Percentiles rank a stretch among this genome's conserved stretches.
Conservation (phyloP, 169 alveolate species). For the Babesia sp. region DNA sequence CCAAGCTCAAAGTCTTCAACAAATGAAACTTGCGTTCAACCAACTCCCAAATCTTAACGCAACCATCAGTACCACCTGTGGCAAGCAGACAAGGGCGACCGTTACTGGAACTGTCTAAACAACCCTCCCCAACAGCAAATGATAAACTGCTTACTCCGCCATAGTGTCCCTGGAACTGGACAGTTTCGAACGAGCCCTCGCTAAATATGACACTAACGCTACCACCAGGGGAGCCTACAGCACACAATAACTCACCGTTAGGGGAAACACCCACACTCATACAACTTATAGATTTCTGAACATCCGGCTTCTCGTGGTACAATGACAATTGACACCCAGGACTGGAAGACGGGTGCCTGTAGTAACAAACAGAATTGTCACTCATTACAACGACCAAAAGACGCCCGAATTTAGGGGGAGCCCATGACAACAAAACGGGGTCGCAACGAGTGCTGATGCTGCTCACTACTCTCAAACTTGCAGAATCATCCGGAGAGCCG, state of each 20-base stretch:
- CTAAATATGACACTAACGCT: constrained; percentile 28
- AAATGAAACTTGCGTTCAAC: constrained; percentile 30
- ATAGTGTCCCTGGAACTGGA: constrained; percentile 37
- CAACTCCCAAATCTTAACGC: constrained; percentile 61
- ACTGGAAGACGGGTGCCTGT: constrained; percentile 10
- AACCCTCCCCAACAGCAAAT: constrained; percentile 19
- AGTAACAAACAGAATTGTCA: constrained; percentile 46
- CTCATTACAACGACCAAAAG: constrained; percentile 22
- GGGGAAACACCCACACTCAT: constrained; percentile 44
- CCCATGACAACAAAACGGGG: constrained; percentile 57
- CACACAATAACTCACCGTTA: constrained; percentile 53
- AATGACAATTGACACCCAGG: constrained; percentile 16
- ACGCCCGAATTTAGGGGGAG: constrained; percentile 57
- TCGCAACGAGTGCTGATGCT: constrained; percentile 24
- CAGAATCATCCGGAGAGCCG: constrained; percentile 1
- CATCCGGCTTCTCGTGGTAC: constrained; percentile 17
- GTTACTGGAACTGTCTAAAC: not conserved
- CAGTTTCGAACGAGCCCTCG: constrained; percentile 25
- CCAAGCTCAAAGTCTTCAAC: constrained; percentile 41
- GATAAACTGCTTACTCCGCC: constrained; percentile 49
- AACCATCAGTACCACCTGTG: constrained; percentile 48
- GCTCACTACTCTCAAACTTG: constrained; percentile 16
- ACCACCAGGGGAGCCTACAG: constrained; percentile 58
- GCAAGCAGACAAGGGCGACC: constrained; percentile 39
- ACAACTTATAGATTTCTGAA: constrained; percentile 54